Percentiles rank a stretch among this genome's conserved stretches.
phyloP scores from a whole-genome alignment of 2,329 filamentous ascomycete species.

The Xylaria sp. region DNA sequence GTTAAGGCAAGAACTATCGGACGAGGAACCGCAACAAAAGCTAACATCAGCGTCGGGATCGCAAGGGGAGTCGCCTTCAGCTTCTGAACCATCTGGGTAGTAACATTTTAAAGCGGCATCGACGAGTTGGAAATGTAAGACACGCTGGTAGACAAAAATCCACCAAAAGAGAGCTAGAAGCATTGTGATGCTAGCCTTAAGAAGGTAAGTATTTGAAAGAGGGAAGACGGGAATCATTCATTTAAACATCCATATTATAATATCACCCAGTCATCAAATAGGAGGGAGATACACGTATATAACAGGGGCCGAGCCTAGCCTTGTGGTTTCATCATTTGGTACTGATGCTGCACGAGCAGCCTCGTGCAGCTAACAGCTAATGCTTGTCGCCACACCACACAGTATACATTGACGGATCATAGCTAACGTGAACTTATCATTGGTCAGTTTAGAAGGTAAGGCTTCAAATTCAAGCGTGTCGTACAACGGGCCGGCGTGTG shows the following conservation, averaged over 20 bases:
- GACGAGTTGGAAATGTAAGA: not conserved
- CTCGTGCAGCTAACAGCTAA: not conserved
- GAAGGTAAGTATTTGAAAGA: not conserved
- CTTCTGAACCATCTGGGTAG: not conserved
- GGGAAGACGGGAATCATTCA: not conserved
- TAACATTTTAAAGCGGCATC: not conserved
- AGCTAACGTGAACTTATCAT: not conserved
- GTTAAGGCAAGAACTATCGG: not conserved
- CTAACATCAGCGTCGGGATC: not conserved
- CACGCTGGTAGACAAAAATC: not conserved
- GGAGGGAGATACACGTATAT: not conserved
- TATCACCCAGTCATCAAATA: not conserved
- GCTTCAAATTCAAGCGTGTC: too few species aligned
- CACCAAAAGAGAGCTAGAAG: not conserved
- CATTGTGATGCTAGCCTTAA: not conserved
- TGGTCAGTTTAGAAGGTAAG: too few species aligned
- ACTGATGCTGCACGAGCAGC: not conserved
- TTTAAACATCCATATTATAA: not conserved
- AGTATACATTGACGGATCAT: not conserved
- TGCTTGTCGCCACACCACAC: not conserved
- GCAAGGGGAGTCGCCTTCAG: constrained; percentile 1
- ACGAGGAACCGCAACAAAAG: not conserved
- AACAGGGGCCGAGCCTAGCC: not conserved
- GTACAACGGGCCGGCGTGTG: too few species aligned
- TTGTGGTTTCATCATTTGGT: not conserved